These are phyloP conservation scores for Dendrothele bispora DNA, from an alignment of 768 basidiomycete genomes.

Conservation along the genomic window DNA sequence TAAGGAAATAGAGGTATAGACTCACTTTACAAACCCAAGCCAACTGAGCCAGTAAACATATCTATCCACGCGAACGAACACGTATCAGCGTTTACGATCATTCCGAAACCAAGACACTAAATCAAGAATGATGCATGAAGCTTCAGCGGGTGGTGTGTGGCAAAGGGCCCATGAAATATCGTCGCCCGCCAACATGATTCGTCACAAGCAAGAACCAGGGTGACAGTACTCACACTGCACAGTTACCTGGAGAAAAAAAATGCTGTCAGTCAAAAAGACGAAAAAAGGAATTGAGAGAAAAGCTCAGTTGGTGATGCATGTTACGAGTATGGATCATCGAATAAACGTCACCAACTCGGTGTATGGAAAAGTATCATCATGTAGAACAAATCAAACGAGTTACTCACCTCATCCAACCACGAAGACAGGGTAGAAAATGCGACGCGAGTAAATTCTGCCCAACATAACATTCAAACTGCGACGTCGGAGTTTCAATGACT, in stretches of 20 bases:
- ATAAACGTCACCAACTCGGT: constrained; percentile 68
- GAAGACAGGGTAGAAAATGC: neutral
- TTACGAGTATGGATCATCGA: constrained; percentile 73
- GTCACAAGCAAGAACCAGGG: constrained; percentile 21
- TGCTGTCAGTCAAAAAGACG: constrained; percentile 6
- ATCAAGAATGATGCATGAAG: constrained; percentile 2
- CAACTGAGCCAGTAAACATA: too few relatives aligned
- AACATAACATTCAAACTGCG: constrained; percentile 20
- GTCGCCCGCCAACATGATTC: constrained; percentile 39
- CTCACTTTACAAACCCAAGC: constrained; percentile 3
- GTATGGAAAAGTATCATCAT: constrained; percentile 72
- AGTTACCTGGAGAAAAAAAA: constrained; percentile 2
- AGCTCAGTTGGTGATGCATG: constrained; percentile 74
- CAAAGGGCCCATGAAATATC: constrained; percentile 26
- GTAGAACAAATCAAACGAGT: constrained; percentile 16
- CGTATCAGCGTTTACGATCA: neutral
- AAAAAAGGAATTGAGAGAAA: constrained; percentile 18
- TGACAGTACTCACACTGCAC: constrained; percentile 12
- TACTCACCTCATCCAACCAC: constrained; percentile 31
- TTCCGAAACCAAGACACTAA: constrained; percentile 1
- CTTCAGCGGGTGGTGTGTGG: constrained; percentile 46
- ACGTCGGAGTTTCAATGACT: constrained; percentile 36
- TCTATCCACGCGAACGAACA: too few relatives aligned
- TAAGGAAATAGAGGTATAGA: constrained; percentile 4
- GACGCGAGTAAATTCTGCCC: neutral